Conservation (phyloP, 768 basidiomycete species). For the Coprinopsis sp. region DNA sequence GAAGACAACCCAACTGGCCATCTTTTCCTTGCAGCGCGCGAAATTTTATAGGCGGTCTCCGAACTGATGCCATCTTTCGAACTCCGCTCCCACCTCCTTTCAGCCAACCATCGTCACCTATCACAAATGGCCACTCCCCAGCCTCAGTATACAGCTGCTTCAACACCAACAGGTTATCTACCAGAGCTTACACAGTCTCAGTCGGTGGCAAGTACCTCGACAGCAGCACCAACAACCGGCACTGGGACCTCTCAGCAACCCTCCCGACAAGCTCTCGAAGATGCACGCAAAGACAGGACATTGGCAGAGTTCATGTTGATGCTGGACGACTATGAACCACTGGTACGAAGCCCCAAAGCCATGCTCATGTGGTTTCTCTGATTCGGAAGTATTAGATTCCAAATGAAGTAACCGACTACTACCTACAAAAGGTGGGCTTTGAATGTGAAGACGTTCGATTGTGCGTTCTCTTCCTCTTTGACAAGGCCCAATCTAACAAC, state of each 20-base stretch:
- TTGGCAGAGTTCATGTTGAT: conserved; percentile 91
- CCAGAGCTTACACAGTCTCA: no score
- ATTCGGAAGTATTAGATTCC: conserved; percentile 65
- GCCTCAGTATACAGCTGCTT: no score
- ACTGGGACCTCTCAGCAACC: conserved; percentile 29
- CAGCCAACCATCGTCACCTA: conserved; percentile 9
- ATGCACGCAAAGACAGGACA: conserved; percentile 84
- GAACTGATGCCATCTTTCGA: conserved; percentile 20
- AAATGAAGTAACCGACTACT: conserved; percentile 96
- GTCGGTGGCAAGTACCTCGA: no score
- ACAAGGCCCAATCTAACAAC: conserved; percentile 1
- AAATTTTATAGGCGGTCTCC: conserved; percentile 13
- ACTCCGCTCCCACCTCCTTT: conserved; percentile 31
- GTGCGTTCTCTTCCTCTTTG: conserved; percentile 33
- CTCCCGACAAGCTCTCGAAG: conserved; percentile 69
- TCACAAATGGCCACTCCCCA: conserved; percentile 29
- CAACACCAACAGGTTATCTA: no score
- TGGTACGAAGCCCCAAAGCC: conserved; percentile 47
- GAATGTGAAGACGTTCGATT: conserved; percentile 92
- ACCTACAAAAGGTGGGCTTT: conserved; percentile 92
- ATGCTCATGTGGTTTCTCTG: background rate
- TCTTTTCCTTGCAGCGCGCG: background rate
- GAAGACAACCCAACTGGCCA: background rate
- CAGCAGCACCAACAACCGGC: conserved; percentile 24
- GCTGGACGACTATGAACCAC: conserved; percentile 94